These are phyloP conservation scores for Eucalyptus viminalis DNA, from an alignment of 345 rosid species.

Conservation along the genomic window DNA sequence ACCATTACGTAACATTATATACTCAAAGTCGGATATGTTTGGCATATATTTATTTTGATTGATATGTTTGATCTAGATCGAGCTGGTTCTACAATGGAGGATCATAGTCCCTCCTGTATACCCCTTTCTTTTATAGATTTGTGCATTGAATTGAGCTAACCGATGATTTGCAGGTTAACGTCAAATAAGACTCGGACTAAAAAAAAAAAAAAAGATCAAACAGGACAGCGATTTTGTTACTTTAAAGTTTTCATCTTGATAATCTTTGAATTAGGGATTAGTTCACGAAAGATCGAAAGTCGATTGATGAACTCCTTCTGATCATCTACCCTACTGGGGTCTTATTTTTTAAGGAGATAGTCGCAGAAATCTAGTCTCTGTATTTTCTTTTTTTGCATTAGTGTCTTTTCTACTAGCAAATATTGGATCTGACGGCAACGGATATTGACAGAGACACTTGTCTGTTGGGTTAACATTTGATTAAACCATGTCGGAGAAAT, in stretches of 20 bases:
- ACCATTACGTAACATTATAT: neutral
- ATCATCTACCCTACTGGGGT: neutral
- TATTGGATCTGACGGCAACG: neutral
- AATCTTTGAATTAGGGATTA: neutral
- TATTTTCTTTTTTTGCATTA: too few species aligned
- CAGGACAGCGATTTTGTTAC: neutral
- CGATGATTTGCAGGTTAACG: neutral
- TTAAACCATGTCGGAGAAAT: neutral
- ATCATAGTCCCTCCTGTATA: neutral
- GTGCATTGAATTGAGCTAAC: neutral
- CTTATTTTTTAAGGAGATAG: too few species aligned
- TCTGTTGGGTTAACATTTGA: neutral
- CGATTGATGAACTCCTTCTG: neutral
- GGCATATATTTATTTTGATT: neutral
- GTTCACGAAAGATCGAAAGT: neutral
- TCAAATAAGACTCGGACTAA: neutral
- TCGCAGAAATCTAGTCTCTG: too few species aligned
- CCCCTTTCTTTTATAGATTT: neutral
- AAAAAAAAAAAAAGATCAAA: neutral
- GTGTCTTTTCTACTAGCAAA: neutral
- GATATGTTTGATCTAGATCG: neutral
- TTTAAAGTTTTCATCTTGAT: neutral
- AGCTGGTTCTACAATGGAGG: neutral
- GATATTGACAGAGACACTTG: neutral
- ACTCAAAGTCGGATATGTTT: neutral